These are phyloP conservation scores for Cymodocea nodosa DNA, from an alignment of 116 monocot species.

Conservation along the genomic window DNA sequence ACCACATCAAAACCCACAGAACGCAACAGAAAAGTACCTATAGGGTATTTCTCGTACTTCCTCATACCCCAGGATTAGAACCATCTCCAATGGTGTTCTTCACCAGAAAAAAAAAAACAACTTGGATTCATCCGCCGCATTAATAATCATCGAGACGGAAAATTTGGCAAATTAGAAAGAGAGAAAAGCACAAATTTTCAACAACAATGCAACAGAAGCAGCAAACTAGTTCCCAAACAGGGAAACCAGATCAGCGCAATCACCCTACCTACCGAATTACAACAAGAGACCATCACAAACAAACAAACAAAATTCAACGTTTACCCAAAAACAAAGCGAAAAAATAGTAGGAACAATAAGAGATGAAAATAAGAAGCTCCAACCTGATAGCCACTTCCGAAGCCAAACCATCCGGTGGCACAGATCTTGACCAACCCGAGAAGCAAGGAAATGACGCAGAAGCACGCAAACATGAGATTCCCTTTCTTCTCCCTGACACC, in stretches of 20 bases:
- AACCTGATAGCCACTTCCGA: conserved; percentile 9
- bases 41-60: too few relatives aligned
- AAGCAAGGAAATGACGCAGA: conserved; percentile 52
- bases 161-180: not conserved
- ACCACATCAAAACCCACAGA: too few relatives aligned
- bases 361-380: not conserved
- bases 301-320: not conserved
- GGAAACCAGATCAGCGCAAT: not conserved
- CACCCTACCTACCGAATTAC: not conserved
- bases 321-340: not conserved
- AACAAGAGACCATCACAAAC: not conserved
- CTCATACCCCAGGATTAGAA: too few relatives aligned
- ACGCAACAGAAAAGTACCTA: too few relatives aligned
- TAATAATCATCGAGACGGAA: not conserved
- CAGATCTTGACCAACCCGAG: conserved; percentile 56
- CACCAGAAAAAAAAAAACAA: too few relatives aligned
- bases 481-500: conserved; percentile 33
- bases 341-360: not conserved
- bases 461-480: conserved; percentile 49
- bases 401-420: conserved; percentile 41
- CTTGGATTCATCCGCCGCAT: too few relatives aligned
- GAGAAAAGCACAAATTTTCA: not conserved
- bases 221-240: not conserved
- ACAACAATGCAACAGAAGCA: not conserved
- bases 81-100: not conserved